Conservation (phyloP, 2,329 filamentous ascomycete genomes). For the Cladophialophora immunda region DNA sequence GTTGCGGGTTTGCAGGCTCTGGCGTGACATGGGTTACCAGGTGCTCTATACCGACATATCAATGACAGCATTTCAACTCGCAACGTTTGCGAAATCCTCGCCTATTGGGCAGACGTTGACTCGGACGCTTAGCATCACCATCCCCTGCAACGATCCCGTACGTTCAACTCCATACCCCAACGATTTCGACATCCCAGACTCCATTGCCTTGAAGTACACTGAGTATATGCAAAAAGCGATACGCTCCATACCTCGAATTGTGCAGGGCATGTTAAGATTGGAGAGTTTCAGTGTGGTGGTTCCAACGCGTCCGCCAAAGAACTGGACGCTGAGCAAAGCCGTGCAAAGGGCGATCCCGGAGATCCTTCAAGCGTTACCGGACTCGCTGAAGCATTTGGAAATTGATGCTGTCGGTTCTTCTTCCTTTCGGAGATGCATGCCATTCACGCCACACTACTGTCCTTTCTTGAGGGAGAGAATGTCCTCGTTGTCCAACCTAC, state of each 20-base stretch:
- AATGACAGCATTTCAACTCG: background rate
- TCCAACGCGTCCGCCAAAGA: background rate
- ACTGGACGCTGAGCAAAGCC: background rate
- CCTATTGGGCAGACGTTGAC: background rate
- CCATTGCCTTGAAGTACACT: background rate
- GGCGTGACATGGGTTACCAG: background rate
- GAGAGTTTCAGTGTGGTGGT: background rate
- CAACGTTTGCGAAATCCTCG: background rate
- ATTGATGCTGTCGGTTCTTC: background rate
- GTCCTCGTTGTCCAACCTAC: background rate
- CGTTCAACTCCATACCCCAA: background rate
- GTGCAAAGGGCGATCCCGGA: background rate
- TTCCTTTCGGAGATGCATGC: background rate
- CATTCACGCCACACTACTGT: background rate
- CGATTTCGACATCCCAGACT: background rate
- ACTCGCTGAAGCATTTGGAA: slow-evolving; percentile 1
- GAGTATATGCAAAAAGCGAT: background rate
- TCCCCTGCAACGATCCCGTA: background rate
- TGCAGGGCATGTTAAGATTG: background rate
- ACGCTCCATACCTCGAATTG: background rate
- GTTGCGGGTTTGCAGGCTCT: background rate
- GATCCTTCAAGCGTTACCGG: background rate
- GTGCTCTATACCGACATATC: slow-evolving; percentile 4
- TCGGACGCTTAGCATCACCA: background rate
- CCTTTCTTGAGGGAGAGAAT: background rate